phyloP scores from a whole-genome alignment of 495 filamentous ascomycete genomes.

The Penicillium cinerascens region DNA sequence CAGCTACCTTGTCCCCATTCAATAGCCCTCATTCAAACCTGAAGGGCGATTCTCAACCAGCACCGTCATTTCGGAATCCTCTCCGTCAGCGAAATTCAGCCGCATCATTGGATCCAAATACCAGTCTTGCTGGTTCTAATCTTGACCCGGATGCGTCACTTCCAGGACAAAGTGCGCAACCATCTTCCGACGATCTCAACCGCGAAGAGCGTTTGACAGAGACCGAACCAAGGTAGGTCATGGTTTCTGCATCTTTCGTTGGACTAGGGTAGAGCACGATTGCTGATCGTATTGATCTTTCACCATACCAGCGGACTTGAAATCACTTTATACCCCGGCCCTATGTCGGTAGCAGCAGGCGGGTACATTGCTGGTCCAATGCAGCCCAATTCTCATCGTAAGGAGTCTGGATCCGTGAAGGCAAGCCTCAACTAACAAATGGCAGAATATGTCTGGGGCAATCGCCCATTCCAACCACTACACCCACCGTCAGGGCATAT shows the following conservation, averaged over 20 bases:
- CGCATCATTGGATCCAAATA: conserved; percentile 5
- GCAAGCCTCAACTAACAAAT: conserved; percentile 3
- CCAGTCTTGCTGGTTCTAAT: conserved; percentile 8
- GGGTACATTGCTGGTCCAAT: conserved; percentile 24
- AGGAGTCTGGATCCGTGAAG: background rate
- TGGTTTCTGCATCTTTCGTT: background rate
- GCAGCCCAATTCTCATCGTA: conserved; percentile 27
- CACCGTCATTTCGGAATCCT: conserved; percentile 3
- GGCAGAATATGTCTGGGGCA: conserved; percentile 23
- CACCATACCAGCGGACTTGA: conserved; percentile 15
- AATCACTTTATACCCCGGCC: conserved; percentile 13
- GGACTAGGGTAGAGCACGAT: background rate
- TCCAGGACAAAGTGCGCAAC: conserved; percentile 3
- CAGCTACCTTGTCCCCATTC: conserved; percentile 13
- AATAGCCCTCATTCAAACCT: conserved; percentile 6
- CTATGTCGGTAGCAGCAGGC: conserved; percentile 28
- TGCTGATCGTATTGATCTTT: background rate
- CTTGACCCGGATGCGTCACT: conserved; percentile 7
- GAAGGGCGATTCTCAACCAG: conserved; percentile 5
- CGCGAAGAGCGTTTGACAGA: conserved; percentile 5
- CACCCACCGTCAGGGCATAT: conserved; percentile 18
- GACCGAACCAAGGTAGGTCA: conserved; percentile 12
- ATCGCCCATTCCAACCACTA: conserved; percentile 21
- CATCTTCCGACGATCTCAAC: conserved; percentile 6
- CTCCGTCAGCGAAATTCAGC: conserved; percentile 12